Base-by-base conservation (phyloP, 768 basidiomycete species). In the Podaxis mareebaensis region DNA sequence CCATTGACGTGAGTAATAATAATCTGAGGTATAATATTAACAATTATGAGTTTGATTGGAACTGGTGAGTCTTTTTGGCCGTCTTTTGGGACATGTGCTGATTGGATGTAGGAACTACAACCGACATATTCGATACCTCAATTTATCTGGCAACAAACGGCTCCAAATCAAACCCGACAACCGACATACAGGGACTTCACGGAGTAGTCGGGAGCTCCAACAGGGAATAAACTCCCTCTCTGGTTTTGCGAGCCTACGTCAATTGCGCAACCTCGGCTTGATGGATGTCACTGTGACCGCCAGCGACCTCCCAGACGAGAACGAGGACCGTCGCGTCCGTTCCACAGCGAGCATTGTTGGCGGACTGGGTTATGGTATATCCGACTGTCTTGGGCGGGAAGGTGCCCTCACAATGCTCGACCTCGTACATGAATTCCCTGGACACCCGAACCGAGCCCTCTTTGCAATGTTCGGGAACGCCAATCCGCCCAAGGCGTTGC, bases 31-130 rank as follows among this genome's bases (percentile, higher is more conserved):
- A 99, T 76, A 99, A 99, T 72, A 95, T 97, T 68, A 92, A 93
- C 68, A 99, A 99, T 70, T 95, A 90, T 90, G 93, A 96, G 73
- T 99, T 95, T 74, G 97, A 99, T 76, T 99, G 96, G 96, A 99
- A 99, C 73, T 98, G 97, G 96, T 96, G 67, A 54, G 86, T 77
- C 39, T 22, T 46, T 36, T 64, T 53, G 30, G 51, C 49, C 42
- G 38, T 44, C 28, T 36, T 63, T 6, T 11, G 58, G 13, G 38
- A 1, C 22, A 61, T 22, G 22, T 52, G 28, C 8, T 55, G 5
- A 64, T 11, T 26, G 12, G 46, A 33, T 53, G 4, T 46, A 97
- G 96, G 96, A 99, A 98, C 73, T 97, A 95, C 82, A 99, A 99
- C 73, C 86, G 88, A 67, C 91, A 92, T 65, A 83, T 99, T 61